Conservation (phyloP, 2,329 filamentous ascomycete genomes). For the Arthrobotrys iridis region DNA sequence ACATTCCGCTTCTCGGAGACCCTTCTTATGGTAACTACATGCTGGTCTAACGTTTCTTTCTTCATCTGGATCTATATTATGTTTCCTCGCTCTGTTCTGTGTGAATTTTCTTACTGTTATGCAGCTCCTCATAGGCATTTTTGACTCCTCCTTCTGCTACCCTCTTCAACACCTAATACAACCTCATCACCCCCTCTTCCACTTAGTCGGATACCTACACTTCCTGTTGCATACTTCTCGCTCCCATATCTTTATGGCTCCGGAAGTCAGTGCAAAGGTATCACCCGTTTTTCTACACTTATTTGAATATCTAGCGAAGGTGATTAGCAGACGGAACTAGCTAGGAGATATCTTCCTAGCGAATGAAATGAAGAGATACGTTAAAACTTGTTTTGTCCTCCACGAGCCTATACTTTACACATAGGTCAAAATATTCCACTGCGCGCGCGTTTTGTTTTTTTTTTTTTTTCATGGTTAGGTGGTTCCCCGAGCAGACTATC, state of each 20-base stretch:
- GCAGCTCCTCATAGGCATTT: not conserved
- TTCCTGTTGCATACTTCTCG: not conserved
- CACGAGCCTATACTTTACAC: too few species aligned
- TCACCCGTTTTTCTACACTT: not conserved
- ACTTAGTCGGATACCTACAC: not conserved
- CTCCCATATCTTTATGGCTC: not conserved
- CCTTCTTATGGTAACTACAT: not conserved
- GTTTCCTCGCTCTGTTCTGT: not conserved
- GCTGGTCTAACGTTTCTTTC: not conserved
- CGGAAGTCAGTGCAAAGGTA: not conserved
- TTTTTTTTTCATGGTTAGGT: too few species aligned
- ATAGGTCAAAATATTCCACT: too few species aligned
- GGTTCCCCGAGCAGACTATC: too few species aligned
- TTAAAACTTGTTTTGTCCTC: too few species aligned
- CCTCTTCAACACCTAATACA: not conserved
- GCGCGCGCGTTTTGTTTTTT: too few species aligned
- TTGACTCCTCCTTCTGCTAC: not conserved
- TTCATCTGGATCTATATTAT: not conserved
- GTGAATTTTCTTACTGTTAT: not conserved
- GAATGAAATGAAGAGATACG: not conserved
- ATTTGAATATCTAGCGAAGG: slow-evolving; percentile 5
- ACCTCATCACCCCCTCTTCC: not conserved
- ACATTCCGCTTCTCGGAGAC: not conserved
- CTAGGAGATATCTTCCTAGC: not conserved
- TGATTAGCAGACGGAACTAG: not conserved